Conservation (phyloP, 768 basidiomycete genomes). For the Lentinula guzmanii region DNA sequence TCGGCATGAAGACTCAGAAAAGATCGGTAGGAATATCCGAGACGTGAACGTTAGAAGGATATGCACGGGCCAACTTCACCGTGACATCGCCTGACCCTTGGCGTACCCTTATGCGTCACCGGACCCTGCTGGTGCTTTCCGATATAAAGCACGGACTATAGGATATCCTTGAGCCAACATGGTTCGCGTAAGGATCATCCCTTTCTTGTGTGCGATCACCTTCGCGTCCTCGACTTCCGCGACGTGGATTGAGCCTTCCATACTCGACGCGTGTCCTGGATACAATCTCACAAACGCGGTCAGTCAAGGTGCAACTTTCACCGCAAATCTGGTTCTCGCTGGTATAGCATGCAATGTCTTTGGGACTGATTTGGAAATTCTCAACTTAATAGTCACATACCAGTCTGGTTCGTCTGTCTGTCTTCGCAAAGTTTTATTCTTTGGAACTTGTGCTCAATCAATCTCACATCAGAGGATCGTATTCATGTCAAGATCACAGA, state of each 20-base stretch:
- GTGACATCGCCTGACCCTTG: not conserved
- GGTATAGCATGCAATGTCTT: slow-evolving; percentile 53
- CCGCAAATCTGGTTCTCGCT: slow-evolving; percentile 47
- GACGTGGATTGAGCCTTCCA: slow-evolving; percentile 19
- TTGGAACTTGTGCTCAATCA: not conserved
- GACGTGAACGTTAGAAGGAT: too few species aligned
- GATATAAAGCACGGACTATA: not conserved
- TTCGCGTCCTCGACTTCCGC: not conserved
- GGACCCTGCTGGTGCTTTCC: not conserved
- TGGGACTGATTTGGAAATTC: slow-evolving; percentile 43
- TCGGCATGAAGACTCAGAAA: too few species aligned
- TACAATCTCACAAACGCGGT: slow-evolving; percentile 46
- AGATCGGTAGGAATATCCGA: too few species aligned
- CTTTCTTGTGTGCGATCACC: not conserved
- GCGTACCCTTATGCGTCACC: not conserved
- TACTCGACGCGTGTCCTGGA: slow-evolving; percentile 56
- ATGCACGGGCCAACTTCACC: not conserved
- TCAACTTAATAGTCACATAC: slow-evolving; percentile 49
- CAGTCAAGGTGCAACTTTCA: slow-evolving; percentile 30
- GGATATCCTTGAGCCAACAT: not conserved
- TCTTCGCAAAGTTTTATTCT: not conserved
- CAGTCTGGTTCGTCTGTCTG: slow-evolving; percentile 39
- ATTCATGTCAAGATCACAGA: slow-evolving; percentile 64
- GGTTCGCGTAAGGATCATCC: not conserved
- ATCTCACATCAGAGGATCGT: slow-evolving; percentile 34